These are phyloP conservation scores for Cudoniella acicularis DNA, from an alignment of 495 filamentous ascomycete species.

Conservation along the genomic window DNA sequence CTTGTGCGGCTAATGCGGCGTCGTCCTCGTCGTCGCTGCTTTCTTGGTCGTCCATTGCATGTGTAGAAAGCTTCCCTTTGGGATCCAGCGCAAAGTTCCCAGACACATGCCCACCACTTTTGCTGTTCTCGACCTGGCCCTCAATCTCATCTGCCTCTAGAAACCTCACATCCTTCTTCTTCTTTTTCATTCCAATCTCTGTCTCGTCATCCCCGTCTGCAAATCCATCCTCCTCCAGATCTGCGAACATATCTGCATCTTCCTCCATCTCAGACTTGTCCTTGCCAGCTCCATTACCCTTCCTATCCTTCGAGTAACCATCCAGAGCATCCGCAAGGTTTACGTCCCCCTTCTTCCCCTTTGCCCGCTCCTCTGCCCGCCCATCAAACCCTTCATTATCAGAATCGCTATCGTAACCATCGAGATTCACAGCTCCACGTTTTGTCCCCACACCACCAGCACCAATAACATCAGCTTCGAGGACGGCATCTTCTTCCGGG, in stretches of 20 bases:
- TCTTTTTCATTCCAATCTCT: conserved; percentile 49
- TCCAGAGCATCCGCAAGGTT: conserved; percentile 41
- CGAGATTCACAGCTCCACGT: conserved; percentile 88
- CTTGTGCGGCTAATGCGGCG: conserved; percentile 58
- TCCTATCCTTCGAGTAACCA: conserved; percentile 34
- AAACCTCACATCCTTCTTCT: conserved; percentile 77
- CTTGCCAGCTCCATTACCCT: conserved; percentile 26
- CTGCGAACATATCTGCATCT: conserved; percentile 92
- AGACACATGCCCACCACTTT: conserved; percentile 64
- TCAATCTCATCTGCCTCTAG: conserved; percentile 73
- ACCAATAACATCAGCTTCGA: conserved; percentile 92
- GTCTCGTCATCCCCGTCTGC: conserved; percentile 48
- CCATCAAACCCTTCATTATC: conserved; percentile 86
- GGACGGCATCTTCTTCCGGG: conserved; percentile 71
- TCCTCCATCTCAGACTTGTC: conserved; percentile 48
- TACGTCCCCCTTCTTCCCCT: conserved; percentile 42
- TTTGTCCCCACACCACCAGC: conserved; percentile 72
- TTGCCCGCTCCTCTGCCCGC: conserved; percentile 56
- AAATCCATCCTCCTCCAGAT: conserved; percentile 61
- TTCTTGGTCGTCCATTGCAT: conserved; percentile 42
- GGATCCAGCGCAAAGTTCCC: conserved; percentile 48
- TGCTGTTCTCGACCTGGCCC: conserved; percentile 74
- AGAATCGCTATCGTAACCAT: conserved; percentile 94
- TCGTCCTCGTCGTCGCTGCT: conserved; percentile 73
- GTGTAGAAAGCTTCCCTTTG: conserved; percentile 37